Evolutionary conservation across 805 yeast genomes (phyloP), one percentile per base, ranked within the genome.

Genomic region (Myxozyma kluyveri): DNA sequence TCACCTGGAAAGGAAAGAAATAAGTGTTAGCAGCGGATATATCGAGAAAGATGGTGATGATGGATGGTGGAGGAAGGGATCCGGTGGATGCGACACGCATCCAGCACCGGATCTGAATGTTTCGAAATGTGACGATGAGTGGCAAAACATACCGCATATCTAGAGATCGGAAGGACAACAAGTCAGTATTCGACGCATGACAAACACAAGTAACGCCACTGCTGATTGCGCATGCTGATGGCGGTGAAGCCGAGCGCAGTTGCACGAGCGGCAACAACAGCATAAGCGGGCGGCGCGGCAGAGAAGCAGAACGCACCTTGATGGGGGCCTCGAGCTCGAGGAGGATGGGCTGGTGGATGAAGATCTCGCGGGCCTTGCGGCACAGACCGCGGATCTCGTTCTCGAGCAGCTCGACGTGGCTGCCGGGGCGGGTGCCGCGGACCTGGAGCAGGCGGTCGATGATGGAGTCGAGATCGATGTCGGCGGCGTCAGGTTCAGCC

Each of bases 361-460:
- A 91, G 66, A 91, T 93, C 69, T 95, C 97, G 73, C 99, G 84
- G 29, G 99, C 98, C 72, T 90, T 91, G 59, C 97, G 89, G 76
- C 99, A 91, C 57, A 91, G 82, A 72, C 81, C 91, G 67, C 96
- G 84, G 70, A 91, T 93, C 75, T 93, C 98, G 69, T 81, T 87
- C 73, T 91, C 99, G 65, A 85, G 88, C 56, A 91, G 77, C 61
- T 89, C 89, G 42, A 91, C 99, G 69, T 88, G 96, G 70, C 88
- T 90, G 36, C 99, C 99, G 18, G 99, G 99, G 71, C 97, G 84
- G 56, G 96, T 88, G 59, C 98, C 99, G 72, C 99, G 84, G 48
- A 93, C 99, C 72, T 93, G 98, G 64, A 91, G 78, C 67, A 91
- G 80, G 78, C 98, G 83, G 75, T 91, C 98, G 70, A 91, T 93